Evolutionary conservation across 2,329 filamentous ascomycete genomes (phyloP).

Genomic region (Pestalotiopsis sp.): DNA sequence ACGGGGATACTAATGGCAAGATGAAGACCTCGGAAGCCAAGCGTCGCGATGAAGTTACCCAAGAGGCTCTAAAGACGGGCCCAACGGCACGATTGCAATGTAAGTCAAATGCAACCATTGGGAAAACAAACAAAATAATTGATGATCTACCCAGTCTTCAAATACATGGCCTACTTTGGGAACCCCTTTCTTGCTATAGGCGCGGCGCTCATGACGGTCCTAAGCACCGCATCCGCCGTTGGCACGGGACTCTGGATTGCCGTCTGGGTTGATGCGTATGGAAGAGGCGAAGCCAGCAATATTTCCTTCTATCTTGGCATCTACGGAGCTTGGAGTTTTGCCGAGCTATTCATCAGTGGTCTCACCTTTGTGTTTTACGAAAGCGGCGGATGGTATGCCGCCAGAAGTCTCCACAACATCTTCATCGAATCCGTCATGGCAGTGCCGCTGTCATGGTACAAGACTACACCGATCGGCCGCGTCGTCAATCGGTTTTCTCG

Average conservation of each 20-base stretch:
- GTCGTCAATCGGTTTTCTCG: slow-evolving; percentile 59
- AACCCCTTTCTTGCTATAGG: slow-evolving; percentile 44
- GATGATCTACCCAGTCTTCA: slow-evolving; percentile 39
- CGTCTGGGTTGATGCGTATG: slow-evolving; percentile 56
- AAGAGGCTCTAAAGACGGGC: slow-evolving; percentile 52
- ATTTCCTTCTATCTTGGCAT: slow-evolving; percentile 56
- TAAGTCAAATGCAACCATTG: slow-evolving; percentile 28
- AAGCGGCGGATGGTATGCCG: slow-evolving; percentile 60
- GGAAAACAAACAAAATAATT: neutral
- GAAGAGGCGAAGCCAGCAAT: slow-evolving; percentile 43
- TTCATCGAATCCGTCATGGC: slow-evolving; percentile 55
- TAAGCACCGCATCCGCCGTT: slow-evolving; percentile 45
- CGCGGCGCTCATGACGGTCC: slow-evolving; percentile 41
- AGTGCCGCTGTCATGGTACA: slow-evolving; percentile 61
- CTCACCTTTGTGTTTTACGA: slow-evolving; percentile 51
- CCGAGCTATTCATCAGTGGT: slow-evolving; percentile 45
- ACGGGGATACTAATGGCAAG: slow-evolving; percentile 23
- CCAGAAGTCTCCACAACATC: slow-evolving; percentile 52
- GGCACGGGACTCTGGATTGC: slow-evolving; percentile 52
- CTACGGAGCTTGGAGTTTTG: slow-evolving; percentile 49
- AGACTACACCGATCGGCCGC: slow-evolving; percentile 53
- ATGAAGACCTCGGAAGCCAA: slow-evolving; percentile 39
- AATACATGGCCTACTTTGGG: slow-evolving; percentile 56
- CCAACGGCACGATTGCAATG: slow-evolving; percentile 46
- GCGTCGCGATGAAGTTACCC: slow-evolving; percentile 43